Evolutionary conservation across 2,329 filamentous ascomycete species (phyloP), one percentile per base, ranked within the genome.

Genomic region (Xylariaceae sp.): DNA sequence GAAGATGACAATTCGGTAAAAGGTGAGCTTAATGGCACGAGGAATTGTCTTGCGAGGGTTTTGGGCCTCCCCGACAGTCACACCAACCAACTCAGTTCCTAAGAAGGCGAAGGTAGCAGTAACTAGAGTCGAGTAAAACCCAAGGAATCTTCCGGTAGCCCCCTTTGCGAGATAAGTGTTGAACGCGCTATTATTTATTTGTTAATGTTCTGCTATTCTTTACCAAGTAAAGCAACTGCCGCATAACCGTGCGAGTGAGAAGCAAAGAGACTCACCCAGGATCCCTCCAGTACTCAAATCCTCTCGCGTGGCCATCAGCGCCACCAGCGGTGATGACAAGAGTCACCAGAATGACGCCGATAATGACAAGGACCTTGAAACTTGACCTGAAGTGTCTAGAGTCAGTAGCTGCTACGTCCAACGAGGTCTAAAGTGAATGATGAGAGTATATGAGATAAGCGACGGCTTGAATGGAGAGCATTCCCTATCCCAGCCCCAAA

Each of bases 1-100:
- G 78, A 93, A 93, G 75, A 92, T 77, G 61, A 91, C 73, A 69
- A 93, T 92, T 53, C 89, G 89, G 76, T 83, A 92, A 73, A 92
- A 92, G 61, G 88, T 92, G 43, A 91, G 79, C 69, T 85, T 88
- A 77, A 92, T 92, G 47, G 88, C 89, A 55, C 85, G 83, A 6
- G 89, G 89, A 57, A 93, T 86, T 13, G 85, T 89, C 70, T 83
- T 84, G 67, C 88, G 84, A 1, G 89, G 89, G 73, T 92, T 92
- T 73, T 91, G 86, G 0, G 88, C 88, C 72, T 92, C 88, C 47
- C 86, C 88, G 27, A 91, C 87, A 0, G 88, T 92, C 11, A 92
- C 87, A 73, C 88, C 88, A 44, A 91, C 86, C 36, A 91, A 76
- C 67, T 92, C 88, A 2, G 88, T 89, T 54, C 88, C 88, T 4